Evolutionary conservation across 331 rosid genomes (phyloP), one percentile per base, ranked within the genome.

Genomic region (Quercus lobata): DNA sequence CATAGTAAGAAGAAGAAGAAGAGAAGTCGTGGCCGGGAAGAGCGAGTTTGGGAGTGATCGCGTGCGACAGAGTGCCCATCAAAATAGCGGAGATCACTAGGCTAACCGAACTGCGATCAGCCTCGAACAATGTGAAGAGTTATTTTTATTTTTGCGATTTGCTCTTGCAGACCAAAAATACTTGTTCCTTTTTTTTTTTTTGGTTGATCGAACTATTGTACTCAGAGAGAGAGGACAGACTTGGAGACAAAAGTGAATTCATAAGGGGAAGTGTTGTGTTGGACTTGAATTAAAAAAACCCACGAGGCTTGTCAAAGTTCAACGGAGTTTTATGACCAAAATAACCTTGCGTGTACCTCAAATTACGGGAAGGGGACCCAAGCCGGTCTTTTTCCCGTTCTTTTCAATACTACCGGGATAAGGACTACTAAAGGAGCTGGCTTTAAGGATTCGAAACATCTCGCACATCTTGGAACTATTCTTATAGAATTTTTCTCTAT

Each of bases 11-110:
- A 46, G 88, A 49, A 3, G 41, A 35, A 6, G 17, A 29, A 4
- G 18, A 34, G 18, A 49, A 49, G 66, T 76, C 25, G 58, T 10
- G 84, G 88, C 57, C 85, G 16, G 86, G 78, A 15, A 83, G 78
- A 49, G 76, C 22, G 73, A 87, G 80, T 60, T 82, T 77, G 73
- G 88, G 83, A 73, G 69, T 49, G 83, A 90, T 87, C 75, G 84
- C 84, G 72, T 90, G 94, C 74, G 93, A 86, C 52, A 93, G 83
- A 69, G 90, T 79, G 75, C 74, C 97, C 99, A 95, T 95, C 46
- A 24, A 68, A 58, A 74, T 1, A 76, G 78, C 32, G 66, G 46
- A 76, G 80, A 82, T 84, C 19, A 78, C 6, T 32, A 74, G 53
- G 55, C 44, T 49, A 14, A 15, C 17, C 55, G 5, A 54, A 34